phyloP scores from a whole-genome alignment of 106 monocot species.

The Allium cepa region DNA sequence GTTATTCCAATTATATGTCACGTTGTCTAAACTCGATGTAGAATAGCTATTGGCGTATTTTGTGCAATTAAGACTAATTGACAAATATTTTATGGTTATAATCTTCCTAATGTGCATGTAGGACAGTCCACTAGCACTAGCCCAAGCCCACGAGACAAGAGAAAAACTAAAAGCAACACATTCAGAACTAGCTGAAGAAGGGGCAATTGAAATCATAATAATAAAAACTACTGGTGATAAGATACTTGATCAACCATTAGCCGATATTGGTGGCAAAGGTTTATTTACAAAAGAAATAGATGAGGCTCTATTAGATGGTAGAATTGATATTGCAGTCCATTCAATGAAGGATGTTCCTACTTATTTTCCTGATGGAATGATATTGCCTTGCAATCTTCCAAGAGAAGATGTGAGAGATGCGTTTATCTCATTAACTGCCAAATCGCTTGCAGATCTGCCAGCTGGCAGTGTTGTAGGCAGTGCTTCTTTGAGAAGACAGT shows the following conservation, averaged over 20 bases:
- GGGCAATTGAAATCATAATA: slow-evolving; percentile 83
- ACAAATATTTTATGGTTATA: slow-evolving; percentile 7
- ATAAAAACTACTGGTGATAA: slow-evolving; percentile 98
- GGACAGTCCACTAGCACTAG: slow-evolving; percentile 98
- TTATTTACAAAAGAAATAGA: slow-evolving; percentile 99
- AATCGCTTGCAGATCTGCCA: slow-evolving; percentile 76
- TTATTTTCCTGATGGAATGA: slow-evolving; percentile 80
- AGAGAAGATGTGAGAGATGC: slow-evolving; percentile 96
- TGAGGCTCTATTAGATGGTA: slow-evolving; percentile 83
- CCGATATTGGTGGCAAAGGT: slow-evolving; percentile 97
- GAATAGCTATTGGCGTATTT: not conserved
- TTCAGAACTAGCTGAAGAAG: slow-evolving; percentile 78
- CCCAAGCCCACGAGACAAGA: slow-evolving; percentile 88
- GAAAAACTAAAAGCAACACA: slow-evolving; percentile 74
- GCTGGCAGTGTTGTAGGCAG: slow-evolving; percentile 91
- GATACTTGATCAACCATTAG: slow-evolving; percentile 86
- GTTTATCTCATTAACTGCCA: slow-evolving; percentile 74
- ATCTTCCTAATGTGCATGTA: slow-evolving; percentile 26
- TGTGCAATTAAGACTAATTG: not conserved
- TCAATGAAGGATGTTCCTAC: slow-evolving; percentile 99
- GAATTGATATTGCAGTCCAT: slow-evolving; percentile 92
- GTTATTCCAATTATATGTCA: not conserved
- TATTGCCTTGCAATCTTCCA: slow-evolving; percentile 89
- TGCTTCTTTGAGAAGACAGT: slow-evolving; percentile 91
- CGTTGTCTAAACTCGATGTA: not conserved